Evolutionary conservation across 768 basidiomycete species (phyloP).

Genomic region (Serendipita vermifera): DNA sequence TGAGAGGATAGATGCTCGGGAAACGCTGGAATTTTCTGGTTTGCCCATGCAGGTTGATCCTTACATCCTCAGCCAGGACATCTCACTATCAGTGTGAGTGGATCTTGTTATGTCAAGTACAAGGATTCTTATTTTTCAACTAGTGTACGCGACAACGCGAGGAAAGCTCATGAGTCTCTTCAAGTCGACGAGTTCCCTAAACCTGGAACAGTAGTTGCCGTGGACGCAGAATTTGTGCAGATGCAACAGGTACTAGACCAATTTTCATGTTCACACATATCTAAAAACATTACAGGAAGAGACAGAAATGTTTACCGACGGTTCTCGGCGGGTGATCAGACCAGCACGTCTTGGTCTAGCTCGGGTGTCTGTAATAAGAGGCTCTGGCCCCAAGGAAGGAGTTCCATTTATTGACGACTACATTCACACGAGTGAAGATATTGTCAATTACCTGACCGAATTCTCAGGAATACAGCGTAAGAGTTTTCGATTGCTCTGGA

Average conservation of each 20-base stretch:
- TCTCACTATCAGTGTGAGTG: conserved; percentile 71
- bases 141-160: conserved; percentile 61
- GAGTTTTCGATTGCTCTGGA: too few species aligned
- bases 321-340: conserved; percentile 81
- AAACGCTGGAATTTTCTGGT: conserved; percentile 45
- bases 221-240: conserved; percentile 95
- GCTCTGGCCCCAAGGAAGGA: conserved; percentile 65
- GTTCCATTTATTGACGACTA: conserved; percentile 96
- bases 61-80: conserved; percentile 68
- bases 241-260: conserved; percentile 64
- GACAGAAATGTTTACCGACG: conserved; percentile 87
- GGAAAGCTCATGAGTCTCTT: conserved; percentile 70
- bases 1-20: conserved; percentile 54
- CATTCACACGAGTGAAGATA: conserved; percentile 88
- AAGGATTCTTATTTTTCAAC: neutral
- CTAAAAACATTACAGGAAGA: conserved; percentile 51
- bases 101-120: neutral
- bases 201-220: conserved; percentile 80
- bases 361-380: conserved; percentile 85
- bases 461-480: conserved; percentile 90
- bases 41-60: conserved; percentile 59
- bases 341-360: conserved; percentile 88
- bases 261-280: neutral
- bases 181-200: conserved; percentile 62
- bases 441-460: conserved; percentile 94